Evolutionary conservation across 768 basidiomycete genomes (phyloP), one percentile per base, ranked within the genome.

Genomic region (Neoboletus magnificus): DNA sequence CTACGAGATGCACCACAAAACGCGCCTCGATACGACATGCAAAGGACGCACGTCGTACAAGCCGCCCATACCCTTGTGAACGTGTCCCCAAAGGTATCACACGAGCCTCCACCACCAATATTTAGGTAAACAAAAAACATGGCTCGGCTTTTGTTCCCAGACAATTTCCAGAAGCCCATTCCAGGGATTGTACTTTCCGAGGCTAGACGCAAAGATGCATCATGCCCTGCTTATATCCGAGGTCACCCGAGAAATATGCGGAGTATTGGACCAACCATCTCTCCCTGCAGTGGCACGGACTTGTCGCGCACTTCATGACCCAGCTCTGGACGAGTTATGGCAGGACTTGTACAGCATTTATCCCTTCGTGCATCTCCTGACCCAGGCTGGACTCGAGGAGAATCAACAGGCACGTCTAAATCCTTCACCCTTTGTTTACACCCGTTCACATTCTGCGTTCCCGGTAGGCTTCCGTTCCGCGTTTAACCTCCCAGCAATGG

Each of bases 311-410:
- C 54, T 68, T 46, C 50, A 50, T 6, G 59, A 66, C 36, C 59
- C 58, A 32, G 67, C 69, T 37, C 50, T 68, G 4, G 66, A 69
- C 41, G 62, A 63, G 36, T 22, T 71, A 2, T 68, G 67, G 69
- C 51, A 49, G 33, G 50, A 62, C 29, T 23, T 69, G 41, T 70
- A 55, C 46, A 66, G 48, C 10, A 45, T 68, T 0, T 42, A 58
- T 32, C 67, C 67, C 9, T 59, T 69, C 23, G 15, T 66, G 23
- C 53, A 52, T 27, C 65, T 67, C 40, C 27, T 67, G 29, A 18
- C 45, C 3, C 44, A 49, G 6, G 15, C 2, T 9, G 33, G 12
- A 23, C n/a, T 42, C 5, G 53, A 8, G 20, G 51, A 62, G 20
- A 54, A 27, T 32, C 30, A 54, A 2, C 48, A 62, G 62, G 65